Base-by-base conservation (phyloP, 2,329 filamentous ascomycete species). In the Fusarium praegraminearum region DNA sequence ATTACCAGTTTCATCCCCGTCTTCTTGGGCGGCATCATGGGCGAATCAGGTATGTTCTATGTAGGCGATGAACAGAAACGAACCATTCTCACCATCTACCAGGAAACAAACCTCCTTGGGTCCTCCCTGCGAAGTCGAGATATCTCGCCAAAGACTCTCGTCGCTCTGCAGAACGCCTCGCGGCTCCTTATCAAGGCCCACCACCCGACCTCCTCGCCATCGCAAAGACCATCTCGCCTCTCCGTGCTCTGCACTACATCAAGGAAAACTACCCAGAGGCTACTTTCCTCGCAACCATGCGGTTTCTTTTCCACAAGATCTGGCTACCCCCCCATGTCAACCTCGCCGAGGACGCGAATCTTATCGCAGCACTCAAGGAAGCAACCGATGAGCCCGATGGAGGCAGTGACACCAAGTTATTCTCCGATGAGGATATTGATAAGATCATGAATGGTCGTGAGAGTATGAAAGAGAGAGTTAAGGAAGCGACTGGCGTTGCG, bases 51-150 rank as follows among this genome's bases (percentile, higher is more conserved):
- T 89, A 79, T 36, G 62, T 30, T 41, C 33, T 18, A 18, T 9
- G 15, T 9, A 62, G 12, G 16, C 35, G 8, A 16, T 4, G 9
- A n/a, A 10, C 5, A 24, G 16, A 24, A 22, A 22, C 20, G 43
- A 22, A n/a, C 18, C 13, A 20, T 20, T 41, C 67, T 73, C 11
- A 69, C 43, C 24, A 57, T 22, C 26, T 22, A 38, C n/a, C 2
- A 88, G 90, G 91, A 51, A 95, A 96, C 78, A 88, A 88, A 69
- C 92, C 92, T 0, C 92, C 93, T 1, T 94, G 91, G 90, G 83
- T 83, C 0, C 82, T 92, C 32, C 87, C 89, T 3, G 89, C 87
- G 44, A 94, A 94, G 81, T 89, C 86, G 24, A 77, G 75, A 2
- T 90, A 93, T 74, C 82, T 85, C 50, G 32, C 49, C 13, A 73